phyloP scores from a whole-genome alignment of 2,329 filamentous ascomycete species.

The Cladobotryum mycophilum region DNA sequence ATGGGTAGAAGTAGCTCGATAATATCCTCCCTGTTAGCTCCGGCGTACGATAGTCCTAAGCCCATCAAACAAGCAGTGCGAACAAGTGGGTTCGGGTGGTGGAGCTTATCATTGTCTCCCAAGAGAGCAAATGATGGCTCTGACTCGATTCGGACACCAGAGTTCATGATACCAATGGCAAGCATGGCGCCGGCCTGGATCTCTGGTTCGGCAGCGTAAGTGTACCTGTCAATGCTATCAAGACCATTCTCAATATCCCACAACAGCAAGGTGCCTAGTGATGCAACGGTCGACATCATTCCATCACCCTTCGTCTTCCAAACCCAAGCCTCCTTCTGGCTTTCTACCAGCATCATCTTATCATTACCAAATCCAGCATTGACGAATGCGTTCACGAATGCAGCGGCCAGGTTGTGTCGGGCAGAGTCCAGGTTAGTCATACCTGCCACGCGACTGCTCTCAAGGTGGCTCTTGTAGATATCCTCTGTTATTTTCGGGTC shows the following conservation, averaged over 20 bases:
- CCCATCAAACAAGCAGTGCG: slow-evolving; percentile 90
- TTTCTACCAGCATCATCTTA: slow-evolving; percentile 93
- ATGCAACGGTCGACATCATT: slow-evolving; percentile 94
- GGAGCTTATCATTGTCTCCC: slow-evolving; percentile 70
- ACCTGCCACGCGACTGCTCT: slow-evolving; percentile 87
- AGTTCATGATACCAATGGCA: slow-evolving; percentile 93
- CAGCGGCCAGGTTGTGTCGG: slow-evolving; percentile 89
- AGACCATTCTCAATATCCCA: slow-evolving; percentile 92
- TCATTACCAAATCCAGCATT: slow-evolving; percentile 94
- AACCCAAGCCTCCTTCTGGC: slow-evolving; percentile 88
- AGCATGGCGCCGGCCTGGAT: slow-evolving; percentile 89
- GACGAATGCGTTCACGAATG: slow-evolving; percentile 94
- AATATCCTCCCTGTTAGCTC: slow-evolving; percentile 86
- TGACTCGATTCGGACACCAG: slow-evolving; percentile 79
- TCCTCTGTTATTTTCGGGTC: slow-evolving; percentile 97
- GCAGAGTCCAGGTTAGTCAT: slow-evolving; percentile 94
- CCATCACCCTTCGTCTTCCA: slow-evolving; percentile 99
- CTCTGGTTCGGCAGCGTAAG: slow-evolving; percentile 69
- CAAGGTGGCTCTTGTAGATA: slow-evolving; percentile 98
- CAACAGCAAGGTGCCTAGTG: slow-evolving; percentile 80
- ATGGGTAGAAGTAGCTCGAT: slow-evolving; percentile 80
- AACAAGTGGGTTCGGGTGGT: slow-evolving; percentile 70
- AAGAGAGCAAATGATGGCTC: slow-evolving; percentile 87
- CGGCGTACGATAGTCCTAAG: slow-evolving; percentile 87
- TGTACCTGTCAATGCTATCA: slow-evolving; percentile 92